Percentiles rank a stretch among this genome's conserved stretches.
phyloP scores from a whole-genome alignment of 1,284 basidiomycete genomes.

The Rhodotorula sp. region DNA sequence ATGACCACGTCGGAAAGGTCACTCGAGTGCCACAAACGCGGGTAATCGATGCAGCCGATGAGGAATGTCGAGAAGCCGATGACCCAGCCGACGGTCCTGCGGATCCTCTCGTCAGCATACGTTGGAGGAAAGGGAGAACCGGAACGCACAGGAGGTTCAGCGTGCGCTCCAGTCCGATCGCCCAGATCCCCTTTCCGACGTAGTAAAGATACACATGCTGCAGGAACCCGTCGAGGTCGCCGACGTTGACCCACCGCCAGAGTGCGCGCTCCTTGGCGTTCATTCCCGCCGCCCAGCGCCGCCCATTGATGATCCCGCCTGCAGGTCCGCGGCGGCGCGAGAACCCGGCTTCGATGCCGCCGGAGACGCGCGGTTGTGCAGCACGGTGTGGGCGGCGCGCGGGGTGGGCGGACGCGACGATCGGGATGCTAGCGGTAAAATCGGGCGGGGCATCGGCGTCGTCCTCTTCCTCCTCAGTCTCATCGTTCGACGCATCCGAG shows the following conservation, averaged over 20 bases:
- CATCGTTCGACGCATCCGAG: neutral
- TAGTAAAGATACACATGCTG: conserved; percentile 86
- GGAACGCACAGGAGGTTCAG: conserved; percentile 83
- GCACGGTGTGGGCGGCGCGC: neutral
- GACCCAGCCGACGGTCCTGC: conserved; percentile 93
- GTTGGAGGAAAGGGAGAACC: neutral
- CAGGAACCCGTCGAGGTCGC: conserved; percentile 90
- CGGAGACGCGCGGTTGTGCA: neutral
- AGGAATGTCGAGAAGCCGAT: conserved; percentile 96
- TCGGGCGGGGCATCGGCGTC: conserved; percentile 40
- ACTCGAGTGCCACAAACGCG: conserved; percentile 59
- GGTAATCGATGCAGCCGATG: conserved; percentile 91
- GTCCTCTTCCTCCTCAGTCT: conserved; percentile 32
- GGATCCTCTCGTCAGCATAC: neutral
- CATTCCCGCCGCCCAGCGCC: conserved; percentile 17
- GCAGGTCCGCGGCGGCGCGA: conserved; percentile 3
- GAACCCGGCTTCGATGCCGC: neutral
- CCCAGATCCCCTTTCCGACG: conserved; percentile 91
- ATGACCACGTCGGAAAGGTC: conserved; percentile 78
- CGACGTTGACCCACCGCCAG: conserved; percentile 99
- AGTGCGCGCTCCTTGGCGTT: conserved; percentile 70
- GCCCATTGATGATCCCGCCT: conserved; percentile 22
- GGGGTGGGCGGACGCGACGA: conserved; percentile 1
- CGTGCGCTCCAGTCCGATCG: conserved; percentile 81
- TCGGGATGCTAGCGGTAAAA: conserved; percentile 36